Conservation (phyloP, 108 stramenopile genomes). For the Cyclotella kingstonii region DNA sequence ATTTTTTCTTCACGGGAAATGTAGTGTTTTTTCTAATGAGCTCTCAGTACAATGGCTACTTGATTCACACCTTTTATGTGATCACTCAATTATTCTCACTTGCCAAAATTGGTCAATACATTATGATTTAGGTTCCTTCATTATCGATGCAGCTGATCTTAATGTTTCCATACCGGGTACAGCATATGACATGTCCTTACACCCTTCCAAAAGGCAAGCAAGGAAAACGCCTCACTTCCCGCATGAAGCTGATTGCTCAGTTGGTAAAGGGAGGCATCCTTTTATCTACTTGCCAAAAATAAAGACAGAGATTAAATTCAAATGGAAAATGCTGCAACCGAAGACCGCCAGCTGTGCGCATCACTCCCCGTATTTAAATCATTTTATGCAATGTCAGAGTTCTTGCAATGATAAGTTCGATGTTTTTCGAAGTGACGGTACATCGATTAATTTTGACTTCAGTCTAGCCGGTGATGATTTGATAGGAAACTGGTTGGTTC, state of each 20-base stretch:
- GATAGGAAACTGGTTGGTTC: conserved; percentile 38
- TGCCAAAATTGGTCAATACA: conserved; percentile 21
- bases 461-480: conserved; percentile 27
- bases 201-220: conserved; percentile 21
- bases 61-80: conserved; percentile 33
- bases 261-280: conserved; percentile 25
- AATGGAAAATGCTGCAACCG: conserved; percentile 34
- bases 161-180: conserved; percentile 40
- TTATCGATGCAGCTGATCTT: conserved; percentile 25
- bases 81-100: conserved; percentile 30
- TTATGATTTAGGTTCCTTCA: conserved; percentile 25
- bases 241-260: conserved; percentile 24
- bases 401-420: conserved; percentile 37
- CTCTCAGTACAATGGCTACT: conserved; percentile 42
- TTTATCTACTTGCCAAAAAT: conserved; percentile 39
- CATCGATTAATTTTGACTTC: conserved; percentile 26
- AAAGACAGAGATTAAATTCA: conserved; percentile 17
- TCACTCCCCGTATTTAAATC: conserved; percentile 33
- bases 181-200: conserved; percentile 49
- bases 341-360: conserved; percentile 6
- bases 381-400: not conserved
- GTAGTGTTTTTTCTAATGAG: conserved; percentile 14
- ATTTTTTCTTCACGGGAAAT: conserved; percentile 48
- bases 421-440: conserved; percentile 44
- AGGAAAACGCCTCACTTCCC: conserved; percentile 12